Conservation (phyloP, 306 rosid genomes). For the Malus sieversii region DNA sequence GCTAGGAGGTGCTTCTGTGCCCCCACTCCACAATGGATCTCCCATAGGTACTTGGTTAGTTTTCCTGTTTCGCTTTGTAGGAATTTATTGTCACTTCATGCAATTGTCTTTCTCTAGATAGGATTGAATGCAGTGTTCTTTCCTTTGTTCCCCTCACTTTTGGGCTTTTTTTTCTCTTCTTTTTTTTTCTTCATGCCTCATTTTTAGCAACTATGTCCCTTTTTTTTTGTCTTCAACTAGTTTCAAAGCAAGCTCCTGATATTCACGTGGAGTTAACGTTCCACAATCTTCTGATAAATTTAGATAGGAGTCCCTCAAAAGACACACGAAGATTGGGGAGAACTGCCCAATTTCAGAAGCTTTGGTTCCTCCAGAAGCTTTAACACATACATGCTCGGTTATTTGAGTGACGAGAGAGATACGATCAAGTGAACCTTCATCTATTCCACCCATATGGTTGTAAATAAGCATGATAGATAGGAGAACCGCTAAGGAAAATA, state of each 20-base stretch:
- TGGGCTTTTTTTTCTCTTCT: no score
- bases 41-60: no score
- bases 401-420: constrained; percentile 92
- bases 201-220: constrained; percentile 62
- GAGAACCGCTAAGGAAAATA: constrained; percentile 86
- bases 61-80: no score
- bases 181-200: constrained; percentile 37
- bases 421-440: constrained; percentile 89
- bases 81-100: no score
- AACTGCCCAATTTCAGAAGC: constrained; percentile 81
- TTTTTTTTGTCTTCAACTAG: constrained; percentile 60
- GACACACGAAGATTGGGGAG: constrained; percentile 89
- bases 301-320: constrained; percentile 42
- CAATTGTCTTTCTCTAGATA: no score
- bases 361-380: constrained; percentile 72
- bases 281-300: no score
- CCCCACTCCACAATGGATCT: no score
- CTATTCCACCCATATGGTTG: constrained; percentile 97
- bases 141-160: no score
- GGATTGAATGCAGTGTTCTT: no score
- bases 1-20: no score
- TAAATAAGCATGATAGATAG: constrained; percentile 89
- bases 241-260: constrained; percentile 74
- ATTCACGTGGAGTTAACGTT: constrained; percentile 67
- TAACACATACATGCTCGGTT: constrained; percentile 86